phyloP scores from a whole-genome alignment of 352 stramenopile species.

The Phytophthora chlamydospora region DNA sequence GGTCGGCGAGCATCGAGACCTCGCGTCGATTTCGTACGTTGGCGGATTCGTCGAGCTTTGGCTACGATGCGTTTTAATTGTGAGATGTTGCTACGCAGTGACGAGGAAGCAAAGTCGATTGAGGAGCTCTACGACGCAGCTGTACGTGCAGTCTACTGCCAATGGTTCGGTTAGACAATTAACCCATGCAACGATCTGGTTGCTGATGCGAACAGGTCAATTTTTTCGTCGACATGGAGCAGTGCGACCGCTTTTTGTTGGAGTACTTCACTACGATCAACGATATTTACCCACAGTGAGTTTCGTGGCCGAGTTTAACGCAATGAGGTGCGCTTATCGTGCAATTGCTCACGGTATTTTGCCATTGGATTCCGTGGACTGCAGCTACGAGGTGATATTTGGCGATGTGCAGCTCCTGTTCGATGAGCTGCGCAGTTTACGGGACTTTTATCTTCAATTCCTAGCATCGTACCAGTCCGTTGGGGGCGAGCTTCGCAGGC shows the following conservation, averaged over 20 bases:
- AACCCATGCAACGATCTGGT: not conserved
- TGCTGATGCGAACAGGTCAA: constrained; percentile 44
- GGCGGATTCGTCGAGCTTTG: not conserved
- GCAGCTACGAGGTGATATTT: constrained; percentile 72
- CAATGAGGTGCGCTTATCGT: not conserved
- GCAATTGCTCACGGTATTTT: not conserved
- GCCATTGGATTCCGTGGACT: not conserved
- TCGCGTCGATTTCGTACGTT: constrained; percentile 33
- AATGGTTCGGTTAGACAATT: not conserved
- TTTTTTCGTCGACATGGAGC: constrained; percentile 90
- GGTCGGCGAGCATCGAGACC: constrained; percentile 34
- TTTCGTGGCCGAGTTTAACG: constrained; percentile 2
- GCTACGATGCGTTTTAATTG: not conserved
- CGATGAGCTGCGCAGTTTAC: constrained; percentile 76
- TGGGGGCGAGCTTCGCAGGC: constrained; percentile 56
- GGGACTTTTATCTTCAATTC: constrained; percentile 88
- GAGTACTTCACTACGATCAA: constrained; percentile 87
- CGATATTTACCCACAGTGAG: constrained; percentile 79
- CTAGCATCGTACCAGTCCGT: constrained; percentile 67
- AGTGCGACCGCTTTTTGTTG: constrained; percentile 81
- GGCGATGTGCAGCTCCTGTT: constrained; percentile 74
- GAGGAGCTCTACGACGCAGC: constrained; percentile 53
- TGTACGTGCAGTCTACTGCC: constrained; percentile 22
- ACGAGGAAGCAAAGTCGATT: constrained; percentile 43
- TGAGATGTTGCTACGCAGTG: constrained; percentile 5